Conservation (phyloP, 2,329 filamentous ascomycete species). For the Lachnellula suecica region DNA sequence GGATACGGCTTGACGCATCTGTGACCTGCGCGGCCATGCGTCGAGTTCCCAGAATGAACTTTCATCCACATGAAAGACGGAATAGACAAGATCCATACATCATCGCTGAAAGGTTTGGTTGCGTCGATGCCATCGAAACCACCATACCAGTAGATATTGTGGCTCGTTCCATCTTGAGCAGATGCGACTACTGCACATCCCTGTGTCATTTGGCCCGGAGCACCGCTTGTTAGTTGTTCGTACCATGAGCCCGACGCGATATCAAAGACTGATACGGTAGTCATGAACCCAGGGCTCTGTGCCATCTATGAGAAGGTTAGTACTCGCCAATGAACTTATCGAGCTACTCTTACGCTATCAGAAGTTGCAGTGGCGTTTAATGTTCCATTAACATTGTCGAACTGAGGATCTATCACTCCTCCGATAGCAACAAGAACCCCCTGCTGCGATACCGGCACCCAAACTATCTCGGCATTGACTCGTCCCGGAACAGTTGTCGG, state of each 20-base stretch:
- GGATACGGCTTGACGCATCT: constrained; percentile 69
- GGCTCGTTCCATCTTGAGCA: constrained; percentile 69
- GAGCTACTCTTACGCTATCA: constrained; percentile 38
- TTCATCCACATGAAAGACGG: constrained; percentile 72
- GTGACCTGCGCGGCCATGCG: constrained; percentile 62
- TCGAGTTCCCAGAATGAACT: constrained; percentile 52
- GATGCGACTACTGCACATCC: constrained; percentile 69
- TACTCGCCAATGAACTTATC: background rate
- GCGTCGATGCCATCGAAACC: constrained; percentile 60
- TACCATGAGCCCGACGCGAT: constrained; percentile 70
- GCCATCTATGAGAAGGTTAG: constrained; percentile 45
- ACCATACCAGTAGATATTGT: constrained; percentile 78
- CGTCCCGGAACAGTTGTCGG: constrained; percentile 50
- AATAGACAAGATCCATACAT: constrained; percentile 73
- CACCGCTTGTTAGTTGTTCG: constrained; percentile 67
- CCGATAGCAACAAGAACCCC: constrained; percentile 78
- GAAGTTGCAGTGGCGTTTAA: constrained; percentile 34
- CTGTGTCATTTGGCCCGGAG: constrained; percentile 65
- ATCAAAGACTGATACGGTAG: constrained; percentile 72
- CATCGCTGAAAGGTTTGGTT: constrained; percentile 56
- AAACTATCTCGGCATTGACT: constrained; percentile 65
- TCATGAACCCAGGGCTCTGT: constrained; percentile 70
- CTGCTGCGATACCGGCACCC: constrained; percentile 74
- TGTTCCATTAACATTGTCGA: constrained; percentile 24
- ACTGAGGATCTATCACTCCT: constrained; percentile 65